Evolutionary conservation across 768 basidiomycete species (phyloP), one percentile per base, ranked within the genome.

Genomic region (Mycena floridula): DNA sequence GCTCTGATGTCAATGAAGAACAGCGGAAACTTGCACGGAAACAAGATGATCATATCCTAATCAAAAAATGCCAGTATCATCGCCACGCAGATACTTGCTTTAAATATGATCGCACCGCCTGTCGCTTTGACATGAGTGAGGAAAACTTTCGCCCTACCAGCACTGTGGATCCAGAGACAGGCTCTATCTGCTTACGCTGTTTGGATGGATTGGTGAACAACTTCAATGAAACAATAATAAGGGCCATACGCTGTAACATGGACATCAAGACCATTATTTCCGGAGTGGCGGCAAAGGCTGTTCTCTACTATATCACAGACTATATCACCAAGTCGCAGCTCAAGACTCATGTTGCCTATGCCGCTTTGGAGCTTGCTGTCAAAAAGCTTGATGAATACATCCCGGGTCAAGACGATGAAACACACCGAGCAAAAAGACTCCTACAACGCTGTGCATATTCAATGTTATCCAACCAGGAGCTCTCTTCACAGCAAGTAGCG

Each of bases 261-360:
- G 38, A 37, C 60, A 4, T 41, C 52, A 59, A 64, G 25, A 59
- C 47, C 25, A 59, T 66, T 4, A 54, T 53, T 2, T 65, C 59
- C 0, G 63, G 63, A 0, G 46, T 47, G n/a, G 49, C 51, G 0
- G 62, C 59, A 0, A 67, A 64, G 40, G 65, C 58, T 0, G 38
- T 63, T 1, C 40, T 67, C 0, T 65, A 54, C 39, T 67, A 67
- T 23, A 54, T 64, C 2, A 66, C 60, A 0, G 66, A 67, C 30
- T 67, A 68, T 37, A 63, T 68, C 7, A 67, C 62, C 0, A 67
- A 67, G 26, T 45, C 57, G 1, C 48, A 54, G 21, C 47, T 63
- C 21, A 57, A 58, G 22, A 46, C 59, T 3, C 28, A 30, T 30
- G 28, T 30, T 16, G 28, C 28, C 28, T 30, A 30, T 16, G 16